Conservation (phyloP, 129 eudicot species). For the Lonicera japonica region DNA sequence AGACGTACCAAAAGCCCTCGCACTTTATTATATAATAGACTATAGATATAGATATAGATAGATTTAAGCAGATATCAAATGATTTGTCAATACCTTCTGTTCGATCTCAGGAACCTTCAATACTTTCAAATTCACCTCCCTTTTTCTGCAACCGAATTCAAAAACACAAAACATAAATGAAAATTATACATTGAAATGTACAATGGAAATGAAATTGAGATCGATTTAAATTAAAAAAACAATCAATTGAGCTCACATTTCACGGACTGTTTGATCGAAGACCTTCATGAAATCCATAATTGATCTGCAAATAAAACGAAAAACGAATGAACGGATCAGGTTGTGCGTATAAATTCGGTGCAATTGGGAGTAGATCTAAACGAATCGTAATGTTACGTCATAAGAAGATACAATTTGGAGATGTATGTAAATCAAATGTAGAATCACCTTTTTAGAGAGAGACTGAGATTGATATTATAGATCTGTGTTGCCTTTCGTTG, state of each 20-base stretch:
- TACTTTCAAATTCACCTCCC: slow-evolving; percentile 99
- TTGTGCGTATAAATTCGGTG: background rate
- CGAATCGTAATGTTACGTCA: background rate
- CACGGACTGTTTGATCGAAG: slow-evolving; percentile 96
- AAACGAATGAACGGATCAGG: slow-evolving; percentile 10
- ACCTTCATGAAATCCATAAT: slow-evolving; percentile 98
- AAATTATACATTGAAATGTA: background rate
- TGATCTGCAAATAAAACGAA: slow-evolving; percentile 29
- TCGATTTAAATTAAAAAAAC: slow-evolving; percentile 2
- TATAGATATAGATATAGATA: no score
- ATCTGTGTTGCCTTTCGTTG: background rate
- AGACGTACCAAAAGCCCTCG: no score
- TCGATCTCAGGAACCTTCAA: slow-evolving; percentile 99
- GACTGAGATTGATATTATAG: background rate
- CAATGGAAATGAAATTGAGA: slow-evolving; percentile 2
- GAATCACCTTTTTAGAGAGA: background rate
- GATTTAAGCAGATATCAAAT: background rate
- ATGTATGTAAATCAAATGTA: slow-evolving; percentile 1
- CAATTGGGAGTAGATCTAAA: slow-evolving; percentile 20
- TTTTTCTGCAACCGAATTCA: slow-evolving; percentile 50
- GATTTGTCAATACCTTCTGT: slow-evolving; percentile 58
- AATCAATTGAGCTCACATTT: slow-evolving; percentile 49
- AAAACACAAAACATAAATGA: background rate
- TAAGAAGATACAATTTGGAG: background rate
- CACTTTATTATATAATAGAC: no score